phyloP scores from a whole-genome alignment of 1,284 basidiomycete species.

The Kalmanozyma brasiliensis region DNA sequence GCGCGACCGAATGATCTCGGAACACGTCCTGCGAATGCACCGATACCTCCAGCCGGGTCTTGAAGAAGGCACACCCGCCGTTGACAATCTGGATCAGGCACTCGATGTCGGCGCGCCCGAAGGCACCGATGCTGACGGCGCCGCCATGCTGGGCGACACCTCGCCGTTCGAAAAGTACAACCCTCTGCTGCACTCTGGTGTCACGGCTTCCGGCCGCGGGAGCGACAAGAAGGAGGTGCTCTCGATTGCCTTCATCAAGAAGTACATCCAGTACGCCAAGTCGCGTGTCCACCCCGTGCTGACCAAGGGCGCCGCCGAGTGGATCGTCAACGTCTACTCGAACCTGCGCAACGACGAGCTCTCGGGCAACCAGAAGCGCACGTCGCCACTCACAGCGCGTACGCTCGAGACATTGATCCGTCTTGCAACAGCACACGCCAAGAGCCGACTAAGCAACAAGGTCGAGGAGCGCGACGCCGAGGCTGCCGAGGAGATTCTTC shows the following conservation, averaged over 20 bases:
- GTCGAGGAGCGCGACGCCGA: conserved; percentile 88
- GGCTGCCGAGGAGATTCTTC: conserved; percentile 92
- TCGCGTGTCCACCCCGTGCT: conserved; percentile 77
- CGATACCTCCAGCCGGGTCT: conserved; percentile 94
- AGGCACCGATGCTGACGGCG: conserved; percentile 56
- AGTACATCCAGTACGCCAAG: conserved; percentile 98
- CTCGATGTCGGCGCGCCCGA: conserved; percentile 63
- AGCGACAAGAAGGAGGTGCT: conserved; percentile 79
- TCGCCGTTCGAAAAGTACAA: conserved; percentile 86
- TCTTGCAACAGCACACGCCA: conserved; percentile 96
- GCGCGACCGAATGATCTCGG: conserved; percentile 91
- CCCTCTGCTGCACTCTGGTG: conserved; percentile 88
- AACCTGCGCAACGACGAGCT: conserved; percentile 90
- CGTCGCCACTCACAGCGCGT: conserved; percentile 95
- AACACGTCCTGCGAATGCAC: conserved; percentile 98
- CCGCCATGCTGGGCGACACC: conserved; percentile 53
- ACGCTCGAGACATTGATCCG: conserved; percentile 99
- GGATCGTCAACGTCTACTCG: conserved; percentile 92
- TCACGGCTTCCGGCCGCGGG: conserved; percentile 69
- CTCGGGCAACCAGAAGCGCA: conserved; percentile 92
- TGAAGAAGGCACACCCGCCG: conserved; percentile 84
- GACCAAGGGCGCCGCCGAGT: conserved; percentile 91
- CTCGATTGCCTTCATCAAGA: conserved; percentile 94
- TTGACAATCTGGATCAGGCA: conserved; percentile 80
- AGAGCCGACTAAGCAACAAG: conserved; percentile 85